Conservation (phyloP, 805 yeast genomes). For the Debaryomyces castellii region DNA sequence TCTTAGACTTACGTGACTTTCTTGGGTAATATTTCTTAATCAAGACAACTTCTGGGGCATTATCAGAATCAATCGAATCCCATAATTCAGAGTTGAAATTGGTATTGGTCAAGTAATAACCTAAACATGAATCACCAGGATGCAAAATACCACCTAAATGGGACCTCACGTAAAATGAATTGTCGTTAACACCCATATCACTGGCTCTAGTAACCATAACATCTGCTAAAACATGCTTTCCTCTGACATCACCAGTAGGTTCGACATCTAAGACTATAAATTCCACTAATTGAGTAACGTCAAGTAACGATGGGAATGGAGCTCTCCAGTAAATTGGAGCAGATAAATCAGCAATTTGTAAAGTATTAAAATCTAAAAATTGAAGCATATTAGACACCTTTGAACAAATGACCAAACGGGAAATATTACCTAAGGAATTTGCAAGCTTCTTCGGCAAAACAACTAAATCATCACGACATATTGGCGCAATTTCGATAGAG, state of each 20-base stretch:
- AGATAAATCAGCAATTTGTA: slow-evolving; percentile 73
- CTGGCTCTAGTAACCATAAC: slow-evolving; percentile 85
- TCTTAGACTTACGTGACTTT: slow-evolving; percentile 70
- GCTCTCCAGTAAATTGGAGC: slow-evolving; percentile 76
- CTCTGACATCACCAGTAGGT: slow-evolving; percentile 77
- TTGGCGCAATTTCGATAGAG: slow-evolving; percentile 92
- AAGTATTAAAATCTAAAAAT: slow-evolving; percentile 79
- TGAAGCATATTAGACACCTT: slow-evolving; percentile 81
- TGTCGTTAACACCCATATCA: slow-evolving; percentile 86
- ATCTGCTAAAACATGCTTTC: slow-evolving; percentile 83
- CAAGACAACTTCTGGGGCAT: slow-evolving; percentile 79
- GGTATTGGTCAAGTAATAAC: slow-evolving; percentile 81
- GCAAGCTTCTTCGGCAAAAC: slow-evolving; percentile 89
- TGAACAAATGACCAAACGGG: slow-evolving; percentile 80
- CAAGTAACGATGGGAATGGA: slow-evolving; percentile 77
- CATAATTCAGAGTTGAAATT: slow-evolving; percentile 87
- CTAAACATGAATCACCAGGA: slow-evolving; percentile 94
- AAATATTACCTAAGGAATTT: slow-evolving; percentile 74
- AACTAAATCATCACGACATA: slow-evolving; percentile 95
- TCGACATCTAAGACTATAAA: slow-evolving; percentile 92
- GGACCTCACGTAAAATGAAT: slow-evolving; percentile 78
- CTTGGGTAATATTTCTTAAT: slow-evolving; percentile 88
- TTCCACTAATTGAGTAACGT: slow-evolving; percentile 74
- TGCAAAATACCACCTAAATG: slow-evolving; percentile 94
- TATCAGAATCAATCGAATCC: slow-evolving; percentile 62